Percentiles rank a stretch among this genome's conserved stretches.
phyloP scores from a whole-genome alignment of 2,329 filamentous ascomycete species.

The Xylaria sp. region DNA sequence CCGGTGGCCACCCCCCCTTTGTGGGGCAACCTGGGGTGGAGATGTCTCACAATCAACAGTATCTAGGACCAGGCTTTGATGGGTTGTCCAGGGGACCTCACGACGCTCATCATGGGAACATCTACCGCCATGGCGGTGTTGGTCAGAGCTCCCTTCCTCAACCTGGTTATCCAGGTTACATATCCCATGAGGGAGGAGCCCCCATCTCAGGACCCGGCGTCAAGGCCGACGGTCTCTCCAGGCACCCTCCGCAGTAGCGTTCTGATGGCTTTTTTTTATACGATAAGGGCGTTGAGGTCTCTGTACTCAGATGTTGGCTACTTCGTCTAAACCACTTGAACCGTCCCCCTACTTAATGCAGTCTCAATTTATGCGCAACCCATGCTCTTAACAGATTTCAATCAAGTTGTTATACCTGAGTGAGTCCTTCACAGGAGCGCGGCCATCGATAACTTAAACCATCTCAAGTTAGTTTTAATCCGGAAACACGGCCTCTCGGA shows the following conservation, averaged over 20 bases:
- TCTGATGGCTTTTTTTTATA: neutral
- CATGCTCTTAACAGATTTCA: no score
- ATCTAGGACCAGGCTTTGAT: constrained; percentile 35
- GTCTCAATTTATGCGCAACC: neutral
- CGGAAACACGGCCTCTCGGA: neutral
- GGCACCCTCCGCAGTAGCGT: constrained; percentile 20
- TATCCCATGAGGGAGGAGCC: constrained; percentile 20
- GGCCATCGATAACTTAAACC: neutral
- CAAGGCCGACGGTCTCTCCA: constrained; percentile 20
- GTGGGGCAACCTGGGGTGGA: constrained; percentile 33
- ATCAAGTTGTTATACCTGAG: neutral
- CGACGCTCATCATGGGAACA: constrained; percentile 30
- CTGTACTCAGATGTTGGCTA: neutral
- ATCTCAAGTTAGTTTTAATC: neutral
- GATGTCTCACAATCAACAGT: constrained; percentile 32
- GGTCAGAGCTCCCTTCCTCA: constrained; percentile 17
- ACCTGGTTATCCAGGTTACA: constrained; percentile 21
- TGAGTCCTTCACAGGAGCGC: neutral
- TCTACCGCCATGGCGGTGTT: constrained; percentile 33
- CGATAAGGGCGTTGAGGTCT: neutral
- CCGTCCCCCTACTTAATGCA: neutral
- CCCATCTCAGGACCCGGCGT: constrained; percentile 10
- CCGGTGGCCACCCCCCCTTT: constrained; percentile 33
- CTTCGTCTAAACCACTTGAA: neutral
- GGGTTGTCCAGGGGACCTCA: constrained; percentile 32